Evolutionary conservation across 164 flowering plant genomes (phyloP).

Genomic region (Piper longum): DNA sequence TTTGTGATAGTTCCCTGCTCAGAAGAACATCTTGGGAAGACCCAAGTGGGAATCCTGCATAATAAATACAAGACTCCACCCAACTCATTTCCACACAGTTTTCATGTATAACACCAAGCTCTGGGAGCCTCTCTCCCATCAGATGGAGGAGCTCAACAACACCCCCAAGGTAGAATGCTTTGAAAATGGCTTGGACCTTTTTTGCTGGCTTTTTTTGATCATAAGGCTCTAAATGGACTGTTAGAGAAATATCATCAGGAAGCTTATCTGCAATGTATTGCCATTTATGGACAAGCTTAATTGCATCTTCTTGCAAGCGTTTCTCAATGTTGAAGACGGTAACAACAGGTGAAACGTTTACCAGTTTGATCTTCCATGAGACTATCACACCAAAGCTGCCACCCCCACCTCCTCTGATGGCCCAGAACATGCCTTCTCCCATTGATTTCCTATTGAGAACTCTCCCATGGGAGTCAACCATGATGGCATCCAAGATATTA

Average conservation of each 20-base stretch:
- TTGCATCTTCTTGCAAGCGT: not conserved
- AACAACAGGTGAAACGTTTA: not conserved
- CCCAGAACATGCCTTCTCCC: constrained; percentile 5
- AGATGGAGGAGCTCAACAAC: constrained; percentile 8
- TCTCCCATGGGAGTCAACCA: constrained; percentile 14
- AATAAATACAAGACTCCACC: constrained; percentile 19
- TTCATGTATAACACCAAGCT: constrained; percentile 13
- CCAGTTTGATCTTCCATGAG: constrained; percentile 3
- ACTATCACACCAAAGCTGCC: constrained; percentile 3
- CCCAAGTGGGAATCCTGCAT: constrained; percentile 10
- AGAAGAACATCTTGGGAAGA: constrained; percentile 12
- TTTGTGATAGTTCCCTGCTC: not conserved
- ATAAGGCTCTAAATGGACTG: constrained; percentile 1
- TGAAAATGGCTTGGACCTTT: constrained; percentile 5
- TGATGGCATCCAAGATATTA: constrained; percentile 12
- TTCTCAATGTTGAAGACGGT: constrained; percentile 1
- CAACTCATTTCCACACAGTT: constrained; percentile 29
- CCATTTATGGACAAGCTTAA: not conserved
- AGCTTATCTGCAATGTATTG: constrained; percentile 11
- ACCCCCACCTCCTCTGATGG: constrained; percentile 3
- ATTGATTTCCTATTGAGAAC: constrained; percentile 10
- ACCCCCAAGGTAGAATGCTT: constrained; percentile 19
- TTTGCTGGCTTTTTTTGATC: not conserved
- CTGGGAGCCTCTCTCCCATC: constrained; percentile 24
- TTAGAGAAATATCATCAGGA: constrained; percentile 12